phyloP scores from a whole-genome alignment of 805 yeast genomes.

The Candida morakotiae region DNA sequence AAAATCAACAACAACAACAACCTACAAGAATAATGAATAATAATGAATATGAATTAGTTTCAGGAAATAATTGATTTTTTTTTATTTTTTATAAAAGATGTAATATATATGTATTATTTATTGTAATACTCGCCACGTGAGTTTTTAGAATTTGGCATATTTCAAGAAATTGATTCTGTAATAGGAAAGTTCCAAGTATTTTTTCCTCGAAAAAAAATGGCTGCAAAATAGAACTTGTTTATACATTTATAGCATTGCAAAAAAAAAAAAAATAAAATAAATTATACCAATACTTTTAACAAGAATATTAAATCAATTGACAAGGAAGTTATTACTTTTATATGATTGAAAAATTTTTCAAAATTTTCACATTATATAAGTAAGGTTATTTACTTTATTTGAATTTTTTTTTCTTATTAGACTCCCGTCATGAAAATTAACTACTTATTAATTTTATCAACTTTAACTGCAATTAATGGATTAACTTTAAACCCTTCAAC shows the following conservation, averaged over 20 bases:
- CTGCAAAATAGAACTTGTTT: too few relatives aligned
- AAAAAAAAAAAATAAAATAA: background rate
- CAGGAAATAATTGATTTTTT: slow-evolving; percentile 6
- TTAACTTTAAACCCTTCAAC: slow-evolving; percentile 5
- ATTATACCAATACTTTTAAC: background rate
- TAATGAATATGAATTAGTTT: slow-evolving; percentile 9
- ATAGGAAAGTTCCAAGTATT: background rate
- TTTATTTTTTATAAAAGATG: too few relatives aligned
- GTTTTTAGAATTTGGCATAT: background rate
- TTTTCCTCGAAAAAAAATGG: slow-evolving; percentile 3
- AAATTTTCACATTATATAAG: too few relatives aligned
- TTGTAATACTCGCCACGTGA: too few relatives aligned
- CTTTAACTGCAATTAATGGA: slow-evolving; percentile 4
- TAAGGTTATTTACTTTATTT: too few relatives aligned
- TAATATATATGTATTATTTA: too few relatives aligned
- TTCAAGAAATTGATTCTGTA: background rate
- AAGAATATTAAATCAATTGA: background rate
- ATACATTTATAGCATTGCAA: slow-evolving; percentile 1
- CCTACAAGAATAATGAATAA: background rate
- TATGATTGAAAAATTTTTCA: background rate
- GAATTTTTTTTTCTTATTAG: background rate
- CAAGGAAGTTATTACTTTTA: background rate
- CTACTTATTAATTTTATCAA: slow-evolving; percentile 5
- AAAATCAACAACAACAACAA: background rate
- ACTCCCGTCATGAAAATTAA: slow-evolving; percentile 5